Evolutionary conservation across 2,329 filamentous ascomycete species (phyloP).

Genomic region (Monilinia fructicola): DNA sequence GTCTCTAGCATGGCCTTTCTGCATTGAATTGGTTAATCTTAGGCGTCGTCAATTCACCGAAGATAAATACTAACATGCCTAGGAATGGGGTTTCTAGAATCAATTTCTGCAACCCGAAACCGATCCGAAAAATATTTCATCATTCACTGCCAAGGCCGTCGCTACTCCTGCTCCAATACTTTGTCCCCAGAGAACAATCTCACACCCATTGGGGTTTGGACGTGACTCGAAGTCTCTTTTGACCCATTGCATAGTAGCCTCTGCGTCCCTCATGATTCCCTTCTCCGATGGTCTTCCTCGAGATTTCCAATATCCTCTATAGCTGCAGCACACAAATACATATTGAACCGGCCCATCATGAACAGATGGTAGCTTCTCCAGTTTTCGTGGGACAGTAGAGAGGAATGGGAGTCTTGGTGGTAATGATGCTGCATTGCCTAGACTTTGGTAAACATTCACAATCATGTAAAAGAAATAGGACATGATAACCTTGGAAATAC

Average conservation of each 20-base stretch:
- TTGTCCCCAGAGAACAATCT: constrained; percentile 71
- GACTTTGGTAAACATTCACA: constrained; percentile 31
- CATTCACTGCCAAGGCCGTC: constrained; percentile 47
- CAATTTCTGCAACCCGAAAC: constrained; percentile 46
- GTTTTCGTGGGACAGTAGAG: constrained; percentile 51
- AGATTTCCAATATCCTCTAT: constrained; percentile 67
- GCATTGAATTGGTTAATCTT: neutral
- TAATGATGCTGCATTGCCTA: constrained; percentile 60
- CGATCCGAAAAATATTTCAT: constrained; percentile 24
- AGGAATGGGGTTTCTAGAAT: constrained; percentile 77
- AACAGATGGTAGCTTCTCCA: constrained; percentile 41
- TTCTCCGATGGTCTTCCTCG: constrained; percentile 67
- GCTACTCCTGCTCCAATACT: constrained; percentile 74
- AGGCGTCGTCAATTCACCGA: neutral
- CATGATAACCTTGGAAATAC: constrained; percentile 54
- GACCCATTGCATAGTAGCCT: constrained; percentile 64
- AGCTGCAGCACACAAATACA: constrained; percentile 57
- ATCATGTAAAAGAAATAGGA: constrained; percentile 17
- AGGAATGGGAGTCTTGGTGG: constrained; percentile 58
- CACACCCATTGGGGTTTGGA: constrained; percentile 26
- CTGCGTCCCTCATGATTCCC: constrained; percentile 68
- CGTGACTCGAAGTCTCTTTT: constrained; percentile 42
- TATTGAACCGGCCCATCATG: constrained; percentile 39
- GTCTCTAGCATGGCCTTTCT: constrained; percentile 64
- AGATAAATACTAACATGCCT: constrained; percentile 47